Evolutionary conservation across 1,284 basidiomycete species (phyloP), one percentile per base, ranked within the genome.

Genomic region (Leccinum subrobustum): DNA sequence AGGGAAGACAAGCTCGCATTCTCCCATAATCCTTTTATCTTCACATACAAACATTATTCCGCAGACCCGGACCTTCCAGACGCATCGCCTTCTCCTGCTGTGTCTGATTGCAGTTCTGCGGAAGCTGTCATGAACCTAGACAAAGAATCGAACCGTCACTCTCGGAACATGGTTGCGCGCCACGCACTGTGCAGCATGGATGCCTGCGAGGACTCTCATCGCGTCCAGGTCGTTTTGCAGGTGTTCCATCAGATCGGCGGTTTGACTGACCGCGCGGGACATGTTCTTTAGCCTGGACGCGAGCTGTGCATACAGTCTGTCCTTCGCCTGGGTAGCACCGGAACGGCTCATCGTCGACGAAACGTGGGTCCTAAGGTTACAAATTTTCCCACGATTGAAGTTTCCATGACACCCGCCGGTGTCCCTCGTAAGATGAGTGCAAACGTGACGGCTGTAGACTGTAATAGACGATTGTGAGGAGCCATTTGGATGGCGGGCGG

Each of bases 311-410:
- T 90, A 91, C 8, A 89, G 82, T 53, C 87, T 77, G 67, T 91
- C 88, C 71, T 91, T 91, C 33, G 87, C 82, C 64, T 87, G 87
- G 0, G 86, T 87, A 4, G 88, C 88, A 67, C 81, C 86, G 9
- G 69, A 53, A n/a, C 70, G 66, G 29, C 61, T 73, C 67, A 69
- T 68, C 42, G 56, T 58, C 27, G 52, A 16, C 14, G 6, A 27
- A 18, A 18, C 14, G 35, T 64, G n/a, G 12, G 29, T 58, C 3
- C 14, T 2, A 2, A 27, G 16, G 5, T 8, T 12, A 20, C 12
- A 0, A 8, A 37, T 9, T 1, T 65, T 69, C 68, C 50, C 68
- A 67, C 68, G 66, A 25, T 31, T 39, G 31, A 6, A 20, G 51
- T 52, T 52, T 52, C 27, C n/a, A 27, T 52, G 25, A 14, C 12